These are phyloP conservation scores for Solanum medicagineum DNA, from an alignment of 257 asterid species.

Conservation along the genomic window DNA sequence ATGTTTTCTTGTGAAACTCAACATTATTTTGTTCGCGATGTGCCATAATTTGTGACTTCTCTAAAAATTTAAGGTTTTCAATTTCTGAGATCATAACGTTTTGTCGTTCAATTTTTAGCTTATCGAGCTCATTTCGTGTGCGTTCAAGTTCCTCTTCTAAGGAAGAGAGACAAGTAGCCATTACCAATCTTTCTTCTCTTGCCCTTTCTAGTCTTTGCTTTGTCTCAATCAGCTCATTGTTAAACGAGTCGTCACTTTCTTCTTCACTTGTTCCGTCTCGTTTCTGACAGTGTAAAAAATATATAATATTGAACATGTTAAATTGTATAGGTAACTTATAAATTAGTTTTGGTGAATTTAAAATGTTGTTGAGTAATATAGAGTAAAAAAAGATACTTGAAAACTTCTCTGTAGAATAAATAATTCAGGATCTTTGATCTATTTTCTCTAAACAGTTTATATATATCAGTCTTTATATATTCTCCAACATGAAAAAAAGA, in stretches of 20 bases:
- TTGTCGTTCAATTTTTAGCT: slow-evolving; percentile 10
- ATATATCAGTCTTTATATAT: neutral
- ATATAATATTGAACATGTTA: neutral
- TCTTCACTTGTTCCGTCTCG: slow-evolving; percentile 18
- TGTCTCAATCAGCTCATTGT: slow-evolving; percentile 58
- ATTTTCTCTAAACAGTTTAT: neutral
- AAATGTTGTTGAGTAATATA: no score
- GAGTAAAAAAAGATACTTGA: no score
- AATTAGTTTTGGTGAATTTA: no score
- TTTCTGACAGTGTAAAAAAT: slow-evolving; percentile 15
- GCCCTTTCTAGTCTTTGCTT: slow-evolving; percentile 61
- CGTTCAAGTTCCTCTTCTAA: slow-evolving; percentile 55
- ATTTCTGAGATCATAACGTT: slow-evolving; percentile 11
- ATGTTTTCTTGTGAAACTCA: slow-evolving; percentile 55
- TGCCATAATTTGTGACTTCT: slow-evolving; percentile 16
- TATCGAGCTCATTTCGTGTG: slow-evolving; percentile 50
- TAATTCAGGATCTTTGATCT: neutral
- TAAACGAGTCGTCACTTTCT: neutral
- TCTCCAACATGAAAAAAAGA: neutral
- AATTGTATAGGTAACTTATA: no score
- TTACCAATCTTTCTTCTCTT: slow-evolving; percentile 36
- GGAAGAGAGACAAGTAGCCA: slow-evolving; percentile 50
- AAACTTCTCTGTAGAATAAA: neutral
- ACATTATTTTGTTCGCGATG: neutral
- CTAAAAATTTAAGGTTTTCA: slow-evolving; percentile 41